Evolutionary conservation across 1,139 yeast genomes (phyloP).

Genomic region (Pichiaceae sp.): DNA sequence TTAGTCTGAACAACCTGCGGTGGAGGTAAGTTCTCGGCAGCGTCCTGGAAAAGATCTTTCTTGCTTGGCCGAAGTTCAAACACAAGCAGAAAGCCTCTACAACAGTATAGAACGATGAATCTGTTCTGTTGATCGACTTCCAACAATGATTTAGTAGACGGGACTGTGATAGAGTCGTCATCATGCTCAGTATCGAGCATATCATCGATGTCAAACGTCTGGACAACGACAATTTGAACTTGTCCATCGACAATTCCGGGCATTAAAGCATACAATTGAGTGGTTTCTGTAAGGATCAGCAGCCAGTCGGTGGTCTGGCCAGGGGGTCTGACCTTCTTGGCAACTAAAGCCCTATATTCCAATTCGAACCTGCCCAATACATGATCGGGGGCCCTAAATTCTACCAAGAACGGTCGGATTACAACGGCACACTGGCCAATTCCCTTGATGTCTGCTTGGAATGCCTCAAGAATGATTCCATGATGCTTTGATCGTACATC

Average conservation of each 20-base stretch:
- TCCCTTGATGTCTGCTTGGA: not conserved
- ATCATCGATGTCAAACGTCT: constrained; percentile 8
- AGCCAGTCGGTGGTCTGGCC: constrained; percentile 12
- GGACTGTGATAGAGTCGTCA: constrained; percentile 2
- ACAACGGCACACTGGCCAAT: not conserved
- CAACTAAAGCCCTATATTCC: constrained; percentile 8
- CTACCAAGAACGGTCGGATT: constrained; percentile 1
- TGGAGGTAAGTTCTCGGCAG: constrained; percentile 7
- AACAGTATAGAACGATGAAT: constrained; percentile 10
- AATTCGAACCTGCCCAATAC: constrained; percentile 1
- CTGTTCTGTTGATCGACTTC: constrained; percentile 11
- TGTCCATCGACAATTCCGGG: constrained; percentile 8
- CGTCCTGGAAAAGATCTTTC: constrained; percentile 6
- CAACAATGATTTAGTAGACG: constrained; percentile 8
- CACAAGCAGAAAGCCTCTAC: constrained; percentile 9
- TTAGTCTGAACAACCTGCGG: constrained; percentile 21
- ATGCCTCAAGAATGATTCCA: constrained; percentile 1
- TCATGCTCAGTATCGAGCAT: not conserved
- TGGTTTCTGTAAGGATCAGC: constrained; percentile 10
- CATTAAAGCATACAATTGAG: constrained; percentile 6
- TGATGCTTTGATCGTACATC: not conserved
- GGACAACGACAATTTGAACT: constrained; percentile 6
- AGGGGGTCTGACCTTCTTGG: constrained; percentile 9
- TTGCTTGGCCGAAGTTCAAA: constrained; percentile 13
- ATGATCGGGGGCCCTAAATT: not conserved